phyloP scores from a whole-genome alignment of 192 early-diverging fungal genomes.

The Linnemannia hyalina region DNA sequence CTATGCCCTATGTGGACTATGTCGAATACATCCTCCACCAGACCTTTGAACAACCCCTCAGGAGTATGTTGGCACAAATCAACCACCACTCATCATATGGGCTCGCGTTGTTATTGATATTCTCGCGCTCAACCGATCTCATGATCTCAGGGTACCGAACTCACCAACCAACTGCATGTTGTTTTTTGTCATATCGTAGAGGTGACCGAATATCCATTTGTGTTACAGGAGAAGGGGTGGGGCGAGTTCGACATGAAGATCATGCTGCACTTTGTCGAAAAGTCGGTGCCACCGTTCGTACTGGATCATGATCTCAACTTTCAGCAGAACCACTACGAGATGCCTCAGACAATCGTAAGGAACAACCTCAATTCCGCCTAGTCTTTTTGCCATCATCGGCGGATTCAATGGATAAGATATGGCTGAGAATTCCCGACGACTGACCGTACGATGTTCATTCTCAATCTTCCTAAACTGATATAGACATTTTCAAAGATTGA shows the following conservation, averaged over 20 bases:
- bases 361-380: not conserved
- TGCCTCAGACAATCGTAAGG: slow-evolving; percentile 57
- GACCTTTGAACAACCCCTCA: slow-evolving; percentile 58
- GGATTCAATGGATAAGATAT: not conserved
- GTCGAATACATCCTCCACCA: slow-evolving; percentile 67
- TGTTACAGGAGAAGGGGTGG: slow-evolving; percentile 71
- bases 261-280: slow-evolving; percentile 63
- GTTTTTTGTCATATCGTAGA: slow-evolving; percentile 41
- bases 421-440: not conserved
- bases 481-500: slow-evolving; percentile 43
- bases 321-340: slow-evolving; percentile 60
- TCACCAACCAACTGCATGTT: not conserved
- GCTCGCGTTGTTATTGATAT: not conserved
- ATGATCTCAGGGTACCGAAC: not conserved
- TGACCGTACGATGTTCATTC: not conserved
- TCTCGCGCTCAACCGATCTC: not conserved
- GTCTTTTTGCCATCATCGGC: not conserved
- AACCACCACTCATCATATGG: not conserved
- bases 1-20: slow-evolving; percentile 60
- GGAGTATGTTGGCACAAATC: slow-evolving; percentile 44
- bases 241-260: slow-evolving; percentile 74
- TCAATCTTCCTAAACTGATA: not conserved
- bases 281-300: slow-evolving; percentile 53
- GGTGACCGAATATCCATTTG: slow-evolving; percentile 62
- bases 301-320: slow-evolving; percentile 71